Percentiles rank a stretch among this genome's conserved stretches.
phyloP scores from a whole-genome alignment of 2,329 filamentous ascomycete genomes.

The Dactylellina leptospora region DNA sequence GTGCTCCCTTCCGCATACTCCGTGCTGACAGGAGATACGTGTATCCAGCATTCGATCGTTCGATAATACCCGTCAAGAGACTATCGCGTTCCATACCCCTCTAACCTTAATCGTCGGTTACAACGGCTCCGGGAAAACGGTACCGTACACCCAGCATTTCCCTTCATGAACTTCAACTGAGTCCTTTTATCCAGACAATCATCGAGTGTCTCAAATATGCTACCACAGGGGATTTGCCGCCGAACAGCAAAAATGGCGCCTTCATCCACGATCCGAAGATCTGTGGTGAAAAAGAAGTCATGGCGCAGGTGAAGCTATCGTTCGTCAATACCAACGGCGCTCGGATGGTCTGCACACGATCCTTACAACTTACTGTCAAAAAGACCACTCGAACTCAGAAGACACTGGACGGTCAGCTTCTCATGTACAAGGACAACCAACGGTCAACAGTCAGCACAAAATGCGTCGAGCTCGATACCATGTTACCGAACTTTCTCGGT shows the following conservation, averaged over 20 bases:
- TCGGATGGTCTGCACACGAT: slow-evolving; percentile 83
- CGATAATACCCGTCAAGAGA: slow-evolving; percentile 76
- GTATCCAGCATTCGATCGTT: slow-evolving; percentile 78
- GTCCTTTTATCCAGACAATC: slow-evolving; percentile 71
- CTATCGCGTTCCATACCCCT: slow-evolving; percentile 86
- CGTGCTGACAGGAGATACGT: slow-evolving; percentile 11
- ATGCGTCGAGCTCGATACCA: slow-evolving; percentile 79
- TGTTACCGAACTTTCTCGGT: slow-evolving; percentile 85
- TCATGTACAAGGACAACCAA: slow-evolving; percentile 81
- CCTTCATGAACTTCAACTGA: neutral
- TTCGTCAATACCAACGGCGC: slow-evolving; percentile 82
- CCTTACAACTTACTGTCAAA: slow-evolving; percentile 84
- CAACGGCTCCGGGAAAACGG: slow-evolving; percentile 96
- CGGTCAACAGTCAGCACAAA: slow-evolving; percentile 79
- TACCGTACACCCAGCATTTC: slow-evolving; percentile 59
- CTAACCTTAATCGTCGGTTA: slow-evolving; percentile 95
- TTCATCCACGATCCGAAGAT: slow-evolving; percentile 99
- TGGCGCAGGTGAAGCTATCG: slow-evolving; percentile 88
- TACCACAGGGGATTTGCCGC: slow-evolving; percentile 90
- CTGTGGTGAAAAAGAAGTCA: slow-evolving; percentile 83
- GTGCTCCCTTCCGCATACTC: neutral
- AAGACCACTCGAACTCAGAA: slow-evolving; percentile 80
- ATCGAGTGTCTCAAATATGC: slow-evolving; percentile 99
- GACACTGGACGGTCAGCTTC: slow-evolving; percentile 81
- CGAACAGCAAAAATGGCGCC: slow-evolving; percentile 85